A percentile compares a stretch with the other conserved stretches of the same genome.
Evolutionary conservation across 257 asterid genomes (phyloP).

Genomic region (Rauvolfia tetraphylla): DNA sequence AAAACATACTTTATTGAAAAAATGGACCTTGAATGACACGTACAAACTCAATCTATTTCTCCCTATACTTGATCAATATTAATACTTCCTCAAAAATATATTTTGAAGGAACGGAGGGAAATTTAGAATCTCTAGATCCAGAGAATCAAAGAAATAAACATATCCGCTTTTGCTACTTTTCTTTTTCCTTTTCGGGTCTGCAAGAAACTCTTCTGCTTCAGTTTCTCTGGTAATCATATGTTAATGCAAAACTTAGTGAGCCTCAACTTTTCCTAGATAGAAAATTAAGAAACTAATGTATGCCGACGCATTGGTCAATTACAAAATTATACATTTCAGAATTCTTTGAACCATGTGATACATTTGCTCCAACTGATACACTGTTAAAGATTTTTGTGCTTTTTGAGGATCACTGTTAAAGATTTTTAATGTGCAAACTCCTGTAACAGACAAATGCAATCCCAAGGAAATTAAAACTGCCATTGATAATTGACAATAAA

Average conservation of each 20-base stretch:
- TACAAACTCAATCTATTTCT: not conserved
- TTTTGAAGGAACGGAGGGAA: not conserved
- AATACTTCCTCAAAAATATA: not conserved
- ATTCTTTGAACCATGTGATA: not conserved
- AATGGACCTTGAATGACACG: not conserved
- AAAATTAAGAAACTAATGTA: not conserved
- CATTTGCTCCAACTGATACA: not conserved
- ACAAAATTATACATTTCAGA: not conserved
- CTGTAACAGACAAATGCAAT: not conserved
- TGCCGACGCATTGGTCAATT: not conserved
- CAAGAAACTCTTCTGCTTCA: not conserved
- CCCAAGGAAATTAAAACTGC: not conserved
- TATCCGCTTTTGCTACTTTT: not conserved
- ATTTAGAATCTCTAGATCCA: not conserved
- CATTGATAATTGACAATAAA: not conserved
- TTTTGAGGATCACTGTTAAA: not conserved
- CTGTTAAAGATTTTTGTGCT: not conserved
- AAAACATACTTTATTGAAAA: conserved; percentile 5
- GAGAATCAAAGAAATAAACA: conserved; percentile 1
- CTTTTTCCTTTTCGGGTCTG: not conserved
- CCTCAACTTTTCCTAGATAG: not conserved
- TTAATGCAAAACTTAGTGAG: not conserved
- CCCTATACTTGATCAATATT: not conserved
- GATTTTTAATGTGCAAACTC: not conserved
- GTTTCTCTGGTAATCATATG: not conserved